A percentile compares a stretch with the other conserved stretches of the same genome.
Conservation (phyloP, 768 basidiomycete genomes). For the Suillus hirtellus region DNA sequence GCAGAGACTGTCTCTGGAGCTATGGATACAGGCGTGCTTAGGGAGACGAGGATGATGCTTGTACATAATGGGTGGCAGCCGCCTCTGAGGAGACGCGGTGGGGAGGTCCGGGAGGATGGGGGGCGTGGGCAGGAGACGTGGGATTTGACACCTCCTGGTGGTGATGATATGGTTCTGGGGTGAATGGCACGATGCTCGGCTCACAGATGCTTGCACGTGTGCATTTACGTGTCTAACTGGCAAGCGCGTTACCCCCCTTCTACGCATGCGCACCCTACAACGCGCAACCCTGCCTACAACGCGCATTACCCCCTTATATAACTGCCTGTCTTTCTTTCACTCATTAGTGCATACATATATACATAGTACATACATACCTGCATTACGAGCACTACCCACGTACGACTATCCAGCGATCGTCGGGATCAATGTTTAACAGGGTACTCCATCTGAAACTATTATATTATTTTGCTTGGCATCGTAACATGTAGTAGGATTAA, state of each 20-base stretch:
- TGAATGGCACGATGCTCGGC: slow-evolving; percentile 16
- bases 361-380: slow-evolving; percentile 22
- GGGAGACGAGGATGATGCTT: background rate
- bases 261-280: background rate
- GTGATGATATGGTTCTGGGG: slow-evolving; percentile 33
- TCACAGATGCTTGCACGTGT: background rate
- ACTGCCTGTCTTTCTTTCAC: slow-evolving; percentile 6
- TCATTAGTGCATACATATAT: slow-evolving; percentile 21
- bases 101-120: slow-evolving; percentile 15
- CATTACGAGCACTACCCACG: slow-evolving; percentile 16
- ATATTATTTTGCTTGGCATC: slow-evolving; percentile 17
- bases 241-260: background rate
- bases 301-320: background rate
- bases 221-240: background rate
- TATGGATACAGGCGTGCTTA: slow-evolving; percentile 23
- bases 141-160: slow-evolving; percentile 29
- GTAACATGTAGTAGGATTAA: slow-evolving; percentile 2
- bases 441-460: background rate
- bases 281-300: background rate
- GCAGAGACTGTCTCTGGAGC: slow-evolving; percentile 37
- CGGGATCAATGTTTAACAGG: background rate
- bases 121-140: slow-evolving; percentile 27
- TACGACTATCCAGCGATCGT: background rate
- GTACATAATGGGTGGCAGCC: slow-evolving; percentile 3
- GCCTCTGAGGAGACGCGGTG: slow-evolving; percentile 9